Evolutionary conservation across 257 asterid species (phyloP).

Genomic region (Apocynum venetum): DNA sequence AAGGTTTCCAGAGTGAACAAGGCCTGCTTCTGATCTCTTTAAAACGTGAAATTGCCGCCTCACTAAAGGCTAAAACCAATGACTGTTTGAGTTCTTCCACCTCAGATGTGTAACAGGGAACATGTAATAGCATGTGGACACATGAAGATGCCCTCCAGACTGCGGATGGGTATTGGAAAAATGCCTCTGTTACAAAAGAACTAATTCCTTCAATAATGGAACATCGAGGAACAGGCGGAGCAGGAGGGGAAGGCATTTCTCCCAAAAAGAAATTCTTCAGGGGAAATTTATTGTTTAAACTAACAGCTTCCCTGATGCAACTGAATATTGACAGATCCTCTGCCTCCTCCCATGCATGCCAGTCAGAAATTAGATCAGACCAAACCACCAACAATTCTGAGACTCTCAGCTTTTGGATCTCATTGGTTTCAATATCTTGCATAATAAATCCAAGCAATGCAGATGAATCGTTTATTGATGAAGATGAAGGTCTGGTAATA

Average conservation of each 20-base stretch:
- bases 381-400: conserved; percentile 34
- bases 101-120: conserved; percentile 25
- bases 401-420: conserved; percentile 25
- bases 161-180: conserved; percentile 37
- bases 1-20: conserved; percentile 37
- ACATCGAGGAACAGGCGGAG: conserved; percentile 27
- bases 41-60: conserved; percentile 36
- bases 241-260: conserved; percentile 26
- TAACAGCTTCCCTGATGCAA: conserved; percentile 33
- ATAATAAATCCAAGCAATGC: conserved; percentile 32
- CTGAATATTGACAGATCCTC: conserved; percentile 39
- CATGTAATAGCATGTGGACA: conserved; percentile 35
- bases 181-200: conserved; percentile 31
- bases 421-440: conserved; percentile 27
- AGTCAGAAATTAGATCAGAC: conserved; percentile 39
- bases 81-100: conserved; percentile 30
- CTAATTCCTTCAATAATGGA: conserved; percentile 42
- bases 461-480: conserved; percentile 33
- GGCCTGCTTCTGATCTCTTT: conserved; percentile 26
- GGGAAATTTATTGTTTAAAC: conserved; percentile 23
- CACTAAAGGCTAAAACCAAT: conserved; percentile 24
- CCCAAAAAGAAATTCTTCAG: conserved; percentile 27
- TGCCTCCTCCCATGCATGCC: conserved; percentile 46
- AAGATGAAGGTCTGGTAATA: conserved; percentile 18
- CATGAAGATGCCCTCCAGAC: conserved; percentile 43